Evolutionary conservation across 2,329 filamentous ascomycete species (phyloP).

Genomic region (Nemania serpens): DNA sequence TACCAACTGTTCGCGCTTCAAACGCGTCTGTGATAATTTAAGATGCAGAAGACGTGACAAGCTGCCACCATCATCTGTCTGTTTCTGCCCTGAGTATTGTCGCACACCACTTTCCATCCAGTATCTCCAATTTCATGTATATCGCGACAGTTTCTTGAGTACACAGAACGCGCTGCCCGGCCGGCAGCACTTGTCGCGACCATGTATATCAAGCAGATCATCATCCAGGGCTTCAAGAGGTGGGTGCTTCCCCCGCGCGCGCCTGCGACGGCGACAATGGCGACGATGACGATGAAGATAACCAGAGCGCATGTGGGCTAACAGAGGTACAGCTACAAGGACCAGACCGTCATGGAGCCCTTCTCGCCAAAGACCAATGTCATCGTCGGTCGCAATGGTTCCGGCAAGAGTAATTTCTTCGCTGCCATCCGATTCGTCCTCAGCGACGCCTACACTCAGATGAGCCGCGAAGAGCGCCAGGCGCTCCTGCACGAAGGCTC

Average conservation of each 20-base stretch:
- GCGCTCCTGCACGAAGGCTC: constrained; percentile 97
- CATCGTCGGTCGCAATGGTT: constrained; percentile 98
- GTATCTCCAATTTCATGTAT: constrained; percentile 8
- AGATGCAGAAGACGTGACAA: constrained; percentile 22
- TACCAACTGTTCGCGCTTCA: constrained; percentile 30
- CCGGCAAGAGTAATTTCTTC: constrained; percentile 99
- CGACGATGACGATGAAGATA: neutral
- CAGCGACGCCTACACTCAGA: constrained; percentile 94
- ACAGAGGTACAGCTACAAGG: constrained; percentile 79
- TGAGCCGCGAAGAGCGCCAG: constrained; percentile 94
- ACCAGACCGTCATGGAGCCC: constrained; percentile 97
- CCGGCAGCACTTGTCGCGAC: constrained; percentile 45
- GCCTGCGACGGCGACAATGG: constrained; percentile 4
- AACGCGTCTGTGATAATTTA: constrained; percentile 37
- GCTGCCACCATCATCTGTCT: constrained; percentile 22
- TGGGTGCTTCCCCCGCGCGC: constrained; percentile 54
- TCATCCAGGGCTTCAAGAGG: constrained; percentile 99
- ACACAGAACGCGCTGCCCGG: constrained; percentile 41
- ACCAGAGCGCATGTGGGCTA: constrained; percentile 25
- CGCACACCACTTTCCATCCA: constrained; percentile 25
- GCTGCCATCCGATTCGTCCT: constrained; percentile 98
- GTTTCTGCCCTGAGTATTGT: constrained; percentile 21
- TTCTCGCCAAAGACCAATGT: constrained; percentile 98
- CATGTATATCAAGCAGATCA: constrained; percentile 99
- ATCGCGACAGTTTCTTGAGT: constrained; percentile 35